Evolutionary conservation across 164 flowering plant species (phyloP), one percentile per base, ranked within the genome.

Genomic region (Stephania japonica): DNA sequence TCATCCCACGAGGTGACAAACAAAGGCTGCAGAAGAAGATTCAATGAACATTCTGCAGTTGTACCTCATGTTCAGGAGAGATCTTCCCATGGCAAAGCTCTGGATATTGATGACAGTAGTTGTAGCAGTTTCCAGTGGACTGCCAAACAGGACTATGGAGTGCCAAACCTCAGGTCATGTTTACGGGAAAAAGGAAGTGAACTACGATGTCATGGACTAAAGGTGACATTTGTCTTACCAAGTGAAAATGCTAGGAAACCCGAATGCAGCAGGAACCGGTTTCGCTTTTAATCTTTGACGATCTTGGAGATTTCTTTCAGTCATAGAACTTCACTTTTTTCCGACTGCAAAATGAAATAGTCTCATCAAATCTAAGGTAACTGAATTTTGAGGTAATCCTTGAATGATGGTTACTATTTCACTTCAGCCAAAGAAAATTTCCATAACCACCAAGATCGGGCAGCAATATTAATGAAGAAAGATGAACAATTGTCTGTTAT

Each of bases 191-290:
- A 65, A 18, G 83, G 77, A 14, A 78, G 77, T 65, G 72, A 11
- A 18, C 75, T 81, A 12, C 76, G 44, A 67, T 71, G 68, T 12
- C 79, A 70, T 19, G 47, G 47, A 59, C 81, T 69, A 1, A 80
- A 64, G 64, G 89, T 83, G 19, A 77, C 75, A 19, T 86, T 86
- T 69, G 13, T 5, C 26, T 64, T 77, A 43, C 67, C 76, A 21
- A 18, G 7, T 0, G 68, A 63, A 50, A 43, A 69, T 16, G 27
- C 94, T 42, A 97, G 6, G 62, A 56, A 56, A 21, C 18, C 62
- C 16, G 62, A 56, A 56, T 13, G 62, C 19, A 56, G 62, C 19
- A 18, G 62, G 62, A 56, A 3, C 19, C 62, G 62, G n/a, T 56
- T 56, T 16, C 19, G 21, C 21, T 56, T 19, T 56, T 56, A 56